These are phyloP conservation scores for Amanita molliuscula DNA, from an alignment of 768 basidiomycete genomes.

Conservation along the genomic window DNA sequence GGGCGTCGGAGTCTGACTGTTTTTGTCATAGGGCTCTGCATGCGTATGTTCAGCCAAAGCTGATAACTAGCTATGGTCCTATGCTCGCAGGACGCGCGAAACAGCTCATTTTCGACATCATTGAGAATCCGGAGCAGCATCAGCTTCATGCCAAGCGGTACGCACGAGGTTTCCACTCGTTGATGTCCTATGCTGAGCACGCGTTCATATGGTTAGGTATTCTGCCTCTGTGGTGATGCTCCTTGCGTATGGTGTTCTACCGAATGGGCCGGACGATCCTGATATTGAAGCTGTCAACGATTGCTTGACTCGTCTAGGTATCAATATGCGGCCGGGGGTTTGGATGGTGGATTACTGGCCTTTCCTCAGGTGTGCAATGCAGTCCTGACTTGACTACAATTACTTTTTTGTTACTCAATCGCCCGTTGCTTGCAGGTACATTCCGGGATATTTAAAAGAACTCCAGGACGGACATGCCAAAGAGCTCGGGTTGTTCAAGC, in stretches of 20 bases:
- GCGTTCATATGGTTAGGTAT: conserved; percentile 21
- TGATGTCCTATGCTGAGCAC: background rate
- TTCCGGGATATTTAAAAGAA: conserved; percentile 55
- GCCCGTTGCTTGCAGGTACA: conserved; percentile 20
- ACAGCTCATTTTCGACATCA: conserved; percentile 32
- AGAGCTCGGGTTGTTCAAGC: conserved; percentile 44
- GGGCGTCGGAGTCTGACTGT: background rate
- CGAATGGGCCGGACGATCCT: conserved; percentile 32
- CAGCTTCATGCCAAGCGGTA: conserved; percentile 43
- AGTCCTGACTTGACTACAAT: background rate
- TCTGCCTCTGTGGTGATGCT: conserved; percentile 41
- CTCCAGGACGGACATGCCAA: conserved; percentile 45
- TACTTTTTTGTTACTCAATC: background rate
- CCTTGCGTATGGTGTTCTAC: conserved; percentile 35
- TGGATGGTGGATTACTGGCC: conserved; percentile 41
- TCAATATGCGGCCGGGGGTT: conserved; percentile 30
- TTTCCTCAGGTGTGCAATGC: conserved; percentile 22
- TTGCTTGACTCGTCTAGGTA: conserved; percentile 34
- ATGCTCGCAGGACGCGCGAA: conserved; percentile 36
- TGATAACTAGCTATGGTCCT: conserved; percentile 35
- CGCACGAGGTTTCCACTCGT: background rate
- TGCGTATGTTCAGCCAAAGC: conserved; percentile 46
- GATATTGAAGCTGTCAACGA: conserved; percentile 36
- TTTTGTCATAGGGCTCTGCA: conserved; percentile 36
- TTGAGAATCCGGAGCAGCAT: conserved; percentile 32